These are phyloP conservation scores for Chrysoporthe cubensis DNA, from an alignment of 2,329 filamentous ascomycete species.

Conservation along the genomic window DNA sequence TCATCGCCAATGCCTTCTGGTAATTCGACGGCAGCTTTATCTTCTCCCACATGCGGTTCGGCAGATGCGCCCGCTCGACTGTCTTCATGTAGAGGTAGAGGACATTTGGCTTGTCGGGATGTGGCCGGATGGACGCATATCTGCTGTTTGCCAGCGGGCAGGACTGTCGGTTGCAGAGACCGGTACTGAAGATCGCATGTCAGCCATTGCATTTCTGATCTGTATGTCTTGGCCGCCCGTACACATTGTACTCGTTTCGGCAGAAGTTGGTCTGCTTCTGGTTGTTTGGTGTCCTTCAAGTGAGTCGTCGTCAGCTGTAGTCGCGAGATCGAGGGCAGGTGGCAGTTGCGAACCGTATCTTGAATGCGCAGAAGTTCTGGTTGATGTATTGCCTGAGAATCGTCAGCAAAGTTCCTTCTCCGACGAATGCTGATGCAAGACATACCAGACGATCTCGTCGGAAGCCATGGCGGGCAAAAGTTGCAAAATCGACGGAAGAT, in stretches of 20 bases:
- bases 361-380: conserved; percentile 87
- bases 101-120: conserved; percentile 54
- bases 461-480: conserved; percentile 68
- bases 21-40: conserved; percentile 92
- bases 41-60: conserved; percentile 91
- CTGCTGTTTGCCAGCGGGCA: conserved; percentile 90
- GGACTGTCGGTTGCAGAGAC: conserved; percentile 83
- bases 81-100: conserved; percentile 98
- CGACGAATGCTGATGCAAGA: conserved; percentile 47
- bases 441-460: conserved; percentile 94
- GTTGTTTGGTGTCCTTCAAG: conserved; percentile 69
- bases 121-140: conserved; percentile 88
- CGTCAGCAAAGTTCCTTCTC: conserved; percentile 80
- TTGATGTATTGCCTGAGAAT: conserved; percentile 58
- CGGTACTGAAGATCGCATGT: conserved; percentile 46
- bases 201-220: background rate
- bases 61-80: conserved; percentile 84
- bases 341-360: conserved; percentile 70
- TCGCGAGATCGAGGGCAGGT: background rate
- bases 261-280: conserved; percentile 80
- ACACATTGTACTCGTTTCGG: conserved; percentile 88
- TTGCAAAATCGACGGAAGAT: background rate
- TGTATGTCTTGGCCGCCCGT: background rate
- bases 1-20: conserved; percentile 81
- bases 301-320: background rate